These are phyloP conservation scores for Phytophthora ramorum DNA, from an alignment of 352 stramenopile genomes.

Conservation along the genomic window DNA sequence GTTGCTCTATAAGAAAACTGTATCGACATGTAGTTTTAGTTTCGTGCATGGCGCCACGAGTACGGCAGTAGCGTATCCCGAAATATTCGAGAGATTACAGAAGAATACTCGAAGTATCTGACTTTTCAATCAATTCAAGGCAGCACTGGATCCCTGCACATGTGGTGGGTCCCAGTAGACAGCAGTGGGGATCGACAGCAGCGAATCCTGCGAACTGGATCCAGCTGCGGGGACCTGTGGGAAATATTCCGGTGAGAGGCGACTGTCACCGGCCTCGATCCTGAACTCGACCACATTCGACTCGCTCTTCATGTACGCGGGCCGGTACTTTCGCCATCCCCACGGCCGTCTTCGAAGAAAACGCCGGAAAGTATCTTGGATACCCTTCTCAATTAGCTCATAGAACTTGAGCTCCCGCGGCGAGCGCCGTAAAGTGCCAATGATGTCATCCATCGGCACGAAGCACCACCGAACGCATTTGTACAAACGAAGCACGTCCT, in stretches of 20 bases:
- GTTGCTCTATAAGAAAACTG: too few relatives aligned
- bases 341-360: conserved; percentile 37
- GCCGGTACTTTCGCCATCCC: conserved; percentile 36
- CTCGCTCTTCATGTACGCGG: conserved; percentile 42
- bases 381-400: conserved; percentile 53
- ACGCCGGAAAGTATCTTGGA: conserved; percentile 35
- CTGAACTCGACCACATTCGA: conserved; percentile 64
- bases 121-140: too few relatives aligned
- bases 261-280: conserved; percentile 62
- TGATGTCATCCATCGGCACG: conserved; percentile 64
- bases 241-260: conserved; percentile 35
- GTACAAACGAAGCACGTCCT: conserved; percentile 60
- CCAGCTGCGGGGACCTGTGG: conserved; percentile 1
- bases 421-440: conserved; percentile 47
- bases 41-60: too few relatives aligned
- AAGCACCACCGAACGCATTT: conserved; percentile 75
- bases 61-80: too few relatives aligned
- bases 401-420: conserved; percentile 61
- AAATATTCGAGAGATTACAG: too few relatives aligned
- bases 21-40: too few relatives aligned
- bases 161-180: conserved; percentile 5
- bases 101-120: too few relatives aligned
- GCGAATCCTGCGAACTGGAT: conserved; percentile 14
- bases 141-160: background rate
- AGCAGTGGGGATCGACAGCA: conserved; percentile 15